These are phyloP conservation scores for Penicillium daleae DNA, from an alignment of 495 filamentous ascomycete genomes.

Conservation along the genomic window DNA sequence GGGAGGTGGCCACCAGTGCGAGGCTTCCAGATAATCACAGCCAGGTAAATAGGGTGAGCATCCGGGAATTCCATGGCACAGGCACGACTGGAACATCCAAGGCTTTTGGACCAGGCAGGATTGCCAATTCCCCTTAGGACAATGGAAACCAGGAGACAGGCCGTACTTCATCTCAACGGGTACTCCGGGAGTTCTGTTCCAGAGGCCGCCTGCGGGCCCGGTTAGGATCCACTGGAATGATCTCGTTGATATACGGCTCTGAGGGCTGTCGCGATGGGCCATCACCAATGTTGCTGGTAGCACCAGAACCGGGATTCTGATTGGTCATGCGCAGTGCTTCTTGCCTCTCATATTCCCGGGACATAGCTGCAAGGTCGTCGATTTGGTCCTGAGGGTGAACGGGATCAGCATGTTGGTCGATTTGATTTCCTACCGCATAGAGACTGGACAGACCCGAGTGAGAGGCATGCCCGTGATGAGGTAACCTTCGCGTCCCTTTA, in stretches of 20 bases:
- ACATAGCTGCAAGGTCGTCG: constrained; percentile 55
- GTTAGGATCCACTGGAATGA: constrained; percentile 45
- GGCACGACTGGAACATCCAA: neutral
- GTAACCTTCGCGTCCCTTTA: constrained; percentile 57
- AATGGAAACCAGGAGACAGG: constrained; percentile 1
- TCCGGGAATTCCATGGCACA: neutral
- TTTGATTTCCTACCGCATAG: neutral
- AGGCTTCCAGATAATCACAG: neutral
- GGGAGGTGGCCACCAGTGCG: neutral
- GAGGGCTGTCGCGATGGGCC: constrained; percentile 26
- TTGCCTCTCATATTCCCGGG: constrained; percentile 55
- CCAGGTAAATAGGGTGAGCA: neutral
- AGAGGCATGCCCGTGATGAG: constrained; percentile 54
- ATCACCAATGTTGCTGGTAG: constrained; percentile 15
- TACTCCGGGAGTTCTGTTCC: constrained; percentile 35
- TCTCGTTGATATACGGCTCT: constrained; percentile 56
- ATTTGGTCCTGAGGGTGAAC: constrained; percentile 50
- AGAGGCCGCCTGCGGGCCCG: constrained; percentile 37
- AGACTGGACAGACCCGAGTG: constrained; percentile 49
- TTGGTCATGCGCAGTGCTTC: constrained; percentile 54
- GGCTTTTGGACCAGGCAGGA: constrained; percentile 6
- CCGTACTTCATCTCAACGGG: constrained; percentile 25
- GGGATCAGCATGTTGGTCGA: constrained; percentile 7
- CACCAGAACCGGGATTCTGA: constrained; percentile 19
- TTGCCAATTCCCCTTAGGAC: constrained; percentile 1